Conservation (phyloP, 345 rosid species). For the Viola odorata region DNA sequence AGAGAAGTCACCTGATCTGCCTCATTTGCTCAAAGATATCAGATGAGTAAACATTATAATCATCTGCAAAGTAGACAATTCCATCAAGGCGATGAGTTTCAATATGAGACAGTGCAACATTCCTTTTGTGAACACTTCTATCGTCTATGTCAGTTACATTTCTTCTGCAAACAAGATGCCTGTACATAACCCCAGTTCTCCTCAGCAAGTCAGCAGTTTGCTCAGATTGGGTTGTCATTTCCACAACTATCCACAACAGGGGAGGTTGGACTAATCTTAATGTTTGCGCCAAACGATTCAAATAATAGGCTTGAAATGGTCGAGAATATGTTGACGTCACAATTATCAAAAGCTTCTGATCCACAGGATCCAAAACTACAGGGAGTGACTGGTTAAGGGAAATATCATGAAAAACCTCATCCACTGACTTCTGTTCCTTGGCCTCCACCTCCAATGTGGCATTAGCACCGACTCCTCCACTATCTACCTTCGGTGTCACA, state of each 20-base stretch:
- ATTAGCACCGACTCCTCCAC: slow-evolving; percentile 7
- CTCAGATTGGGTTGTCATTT: slow-evolving; percentile 46
- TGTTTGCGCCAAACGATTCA: slow-evolving; percentile 46
- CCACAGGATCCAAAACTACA: slow-evolving; percentile 17
- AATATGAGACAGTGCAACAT: slow-evolving; percentile 55
- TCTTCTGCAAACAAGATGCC: slow-evolving; percentile 52
- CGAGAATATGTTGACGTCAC: slow-evolving; percentile 44
- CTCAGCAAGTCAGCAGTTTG: slow-evolving; percentile 51
- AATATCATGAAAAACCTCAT: slow-evolving; percentile 3
- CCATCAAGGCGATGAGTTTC: slow-evolving; percentile 59
- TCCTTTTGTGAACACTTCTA: slow-evolving; percentile 47
- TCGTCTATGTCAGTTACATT: slow-evolving; percentile 44
- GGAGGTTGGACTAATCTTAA: slow-evolving; percentile 49
- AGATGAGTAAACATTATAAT: slow-evolving; percentile 30
- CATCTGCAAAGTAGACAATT: slow-evolving; percentile 53
- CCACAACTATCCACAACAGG: slow-evolving; percentile 65
- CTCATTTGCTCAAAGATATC: slow-evolving; percentile 57
- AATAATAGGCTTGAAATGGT: slow-evolving; percentile 41
- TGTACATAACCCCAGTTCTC: slow-evolving; percentile 47
- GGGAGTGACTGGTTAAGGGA: slow-evolving; percentile 12
- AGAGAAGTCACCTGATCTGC: slow-evolving; percentile 39
- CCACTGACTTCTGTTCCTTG: slow-evolving; percentile 13
- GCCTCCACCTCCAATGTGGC: slow-evolving; percentile 15
- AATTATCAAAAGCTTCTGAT: slow-evolving; percentile 45
- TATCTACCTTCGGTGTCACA: slow-evolving; percentile 1